Evolutionary conservation across 176 grass and related monocot genomes (phyloP), one percentile per base, ranked within the genome.

Genomic region (Cenchrus purpureus): DNA sequence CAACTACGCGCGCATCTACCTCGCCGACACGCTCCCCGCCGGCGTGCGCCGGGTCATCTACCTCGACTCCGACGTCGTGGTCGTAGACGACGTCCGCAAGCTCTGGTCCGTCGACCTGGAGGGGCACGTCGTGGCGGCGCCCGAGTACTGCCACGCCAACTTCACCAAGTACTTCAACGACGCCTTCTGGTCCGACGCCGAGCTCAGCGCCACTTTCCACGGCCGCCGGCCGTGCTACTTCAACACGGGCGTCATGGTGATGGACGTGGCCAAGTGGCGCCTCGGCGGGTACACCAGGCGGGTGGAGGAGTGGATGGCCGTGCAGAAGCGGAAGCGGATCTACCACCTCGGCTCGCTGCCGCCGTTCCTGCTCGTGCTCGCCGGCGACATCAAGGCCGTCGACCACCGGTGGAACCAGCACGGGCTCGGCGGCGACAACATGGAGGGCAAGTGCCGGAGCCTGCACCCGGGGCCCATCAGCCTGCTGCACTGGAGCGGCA

Each of bases 81-180:
- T 98, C 32, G 87, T 93, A 15, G 93, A 98, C 86, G 95, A 94
- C 74, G 82, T 97, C 4, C 78, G 79, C 2, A 80, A 84, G 63
- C 90, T 95, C 50, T 97, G 92, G 95, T 60, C 86, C 46, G 95
- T 95, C 0, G 86, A 90, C 52, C 92, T 97, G 10, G 82, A 11
- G 0, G 63, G 52, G 12, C 89, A 74, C 83, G 86, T 94, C 0
- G 92, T 97, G 53, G 95, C 92, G 3, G 92, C 92, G 46, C 95
- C 95, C 0, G 95, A 98, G 91, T 98, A 98, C 85, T 98, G 95
- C 80, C 93, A 93, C 79, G 70, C 89, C 55, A 95, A 95, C 83
- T 98, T 98, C 95, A 98, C 89, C 83, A 95, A 93, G 73, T 98
- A 98, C 86, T 98, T 98, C 83, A 93, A 87, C 11, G 93, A 87